Evolutionary conservation across 1,139 yeast genomes (phyloP), one percentile per base, ranked within the genome.

Genomic region (Yamadazyma triangularis): DNA sequence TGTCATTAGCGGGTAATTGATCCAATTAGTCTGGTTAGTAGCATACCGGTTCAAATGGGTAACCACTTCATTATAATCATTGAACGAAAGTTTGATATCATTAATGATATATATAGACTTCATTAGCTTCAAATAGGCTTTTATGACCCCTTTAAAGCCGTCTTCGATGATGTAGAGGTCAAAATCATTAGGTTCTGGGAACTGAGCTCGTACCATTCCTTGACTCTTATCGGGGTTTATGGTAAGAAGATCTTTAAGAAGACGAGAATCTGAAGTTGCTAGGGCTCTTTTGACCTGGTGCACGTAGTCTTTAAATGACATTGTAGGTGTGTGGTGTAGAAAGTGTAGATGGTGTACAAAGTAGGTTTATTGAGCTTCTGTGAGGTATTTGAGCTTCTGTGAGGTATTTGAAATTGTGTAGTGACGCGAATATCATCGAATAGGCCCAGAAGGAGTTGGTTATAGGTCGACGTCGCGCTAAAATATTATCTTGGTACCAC

Each of bases 21-120:
- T 69, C 95, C 95, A 86, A 37, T 66, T 69, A 13, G 76, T 70
- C 41, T 78, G 77, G 9, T 61, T 51, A 36, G 78, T 87, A 0
- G 87, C 82, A 18, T 76, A 74, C 30, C 87, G 60, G 38, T 79
- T 78, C 34, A 79, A 47, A 12, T 63, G 50, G 34, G 59, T 60
- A 26, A 77, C 63, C 50, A 77, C 48, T 15, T 61, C 67, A 29
- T 67, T 60, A 30, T 66, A 54, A 28, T 55, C 52, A 9, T 48
- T 50, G 40, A 77, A 76, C 8, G 69, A 58, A 24, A 38, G 39
- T 25, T 58, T 60, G 25, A 70, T 56, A 35, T 66, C 61, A 33
- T 61, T 60, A 13, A 50, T 50, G 9, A 55, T 41, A 37, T 67
- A 60, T 21, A 64, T 58, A 13, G 69, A 53, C 36, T 59, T 60